Percentiles rank a stretch among this genome's conserved stretches.
Conservation (phyloP, 345 rosid genomes). For the Eucalyptus tenuipes region DNA sequence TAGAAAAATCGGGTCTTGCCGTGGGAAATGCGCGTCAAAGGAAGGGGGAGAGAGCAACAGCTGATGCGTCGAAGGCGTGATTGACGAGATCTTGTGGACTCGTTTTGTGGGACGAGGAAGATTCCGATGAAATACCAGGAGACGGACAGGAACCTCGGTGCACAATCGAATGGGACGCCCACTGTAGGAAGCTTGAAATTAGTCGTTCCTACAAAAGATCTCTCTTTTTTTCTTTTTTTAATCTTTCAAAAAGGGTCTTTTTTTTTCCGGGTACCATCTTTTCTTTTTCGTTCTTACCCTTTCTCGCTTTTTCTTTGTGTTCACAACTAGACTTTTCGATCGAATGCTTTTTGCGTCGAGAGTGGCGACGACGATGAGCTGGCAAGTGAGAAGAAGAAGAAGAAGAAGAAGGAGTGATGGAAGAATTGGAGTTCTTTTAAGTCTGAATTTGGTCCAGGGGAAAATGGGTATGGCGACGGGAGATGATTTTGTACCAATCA, state of each 20-base stretch:
- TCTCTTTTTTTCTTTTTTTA: too few relatives aligned
- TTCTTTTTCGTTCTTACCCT: too few relatives aligned
- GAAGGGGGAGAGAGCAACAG: neutral
- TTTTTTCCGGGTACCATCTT: neutral
- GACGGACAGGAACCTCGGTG: neutral
- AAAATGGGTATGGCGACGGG: too few relatives aligned
- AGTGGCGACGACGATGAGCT: too few relatives aligned
- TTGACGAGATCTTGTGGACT: neutral
- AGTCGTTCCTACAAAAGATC: neutral
- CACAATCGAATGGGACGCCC: neutral
- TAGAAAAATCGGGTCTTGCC: neutral
- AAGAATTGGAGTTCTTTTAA: too few relatives aligned
- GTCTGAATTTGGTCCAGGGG: neutral
- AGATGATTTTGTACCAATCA: too few relatives aligned
- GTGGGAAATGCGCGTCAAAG: neutral
- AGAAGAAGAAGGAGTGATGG: neutral
- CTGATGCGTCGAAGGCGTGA: neutral
- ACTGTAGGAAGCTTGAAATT: neutral
- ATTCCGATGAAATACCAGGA: neutral
- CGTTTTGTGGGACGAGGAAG: neutral
- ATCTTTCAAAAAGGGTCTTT: neutral
- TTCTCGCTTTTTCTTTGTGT: neutral
- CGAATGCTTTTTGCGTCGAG: too few relatives aligned
- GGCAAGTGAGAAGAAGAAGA: too few relatives aligned
- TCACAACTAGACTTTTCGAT: neutral